Percentiles rank a stretch among this genome's conserved stretches.
These are phyloP conservation scores for Quercus parvula DNA, from an alignment of 306 rosid species.

Conservation along the genomic window DNA sequence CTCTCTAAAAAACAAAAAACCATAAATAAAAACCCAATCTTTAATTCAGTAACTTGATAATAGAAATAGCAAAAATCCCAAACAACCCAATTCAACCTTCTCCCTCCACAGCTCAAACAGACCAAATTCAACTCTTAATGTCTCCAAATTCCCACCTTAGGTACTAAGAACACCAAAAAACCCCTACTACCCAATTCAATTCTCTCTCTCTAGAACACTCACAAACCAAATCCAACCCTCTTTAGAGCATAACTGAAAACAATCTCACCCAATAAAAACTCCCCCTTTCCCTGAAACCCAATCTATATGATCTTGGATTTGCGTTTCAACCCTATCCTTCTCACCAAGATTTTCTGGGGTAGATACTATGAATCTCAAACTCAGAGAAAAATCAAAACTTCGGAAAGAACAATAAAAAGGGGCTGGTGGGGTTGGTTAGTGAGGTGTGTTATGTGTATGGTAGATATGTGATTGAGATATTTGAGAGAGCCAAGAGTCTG, in stretches of 20 bases:
- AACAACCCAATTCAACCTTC: constrained; percentile 9
- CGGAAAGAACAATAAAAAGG: not conserved
- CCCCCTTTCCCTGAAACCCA: not conserved
- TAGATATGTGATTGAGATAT: not conserved
- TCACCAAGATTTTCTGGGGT: not conserved
- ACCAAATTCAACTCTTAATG: not conserved
- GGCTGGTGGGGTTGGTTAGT: not conserved
- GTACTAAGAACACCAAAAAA: not conserved
- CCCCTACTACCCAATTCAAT: not conserved
- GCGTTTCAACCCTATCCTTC: not conserved
- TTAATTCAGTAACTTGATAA: not conserved
- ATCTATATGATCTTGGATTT: not conserved
- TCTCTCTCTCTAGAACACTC: not conserved
- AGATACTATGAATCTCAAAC: not conserved
- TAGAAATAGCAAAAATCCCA: constrained; percentile 19
- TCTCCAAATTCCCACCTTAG: not conserved
- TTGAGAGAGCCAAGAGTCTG: not conserved
- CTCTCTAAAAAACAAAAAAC: constrained; percentile 10
- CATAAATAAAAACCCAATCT: not conserved
- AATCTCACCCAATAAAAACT: not conserved
- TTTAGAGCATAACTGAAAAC: not conserved
- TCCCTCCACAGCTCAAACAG: constrained; percentile 14
- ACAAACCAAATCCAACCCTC: not conserved
- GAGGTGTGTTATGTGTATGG: not conserved
- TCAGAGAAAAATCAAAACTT: not conserved